Evolutionary conservation across 176 grass and related monocot species (phyloP).

Genomic region (Microstegium vimineum): DNA sequence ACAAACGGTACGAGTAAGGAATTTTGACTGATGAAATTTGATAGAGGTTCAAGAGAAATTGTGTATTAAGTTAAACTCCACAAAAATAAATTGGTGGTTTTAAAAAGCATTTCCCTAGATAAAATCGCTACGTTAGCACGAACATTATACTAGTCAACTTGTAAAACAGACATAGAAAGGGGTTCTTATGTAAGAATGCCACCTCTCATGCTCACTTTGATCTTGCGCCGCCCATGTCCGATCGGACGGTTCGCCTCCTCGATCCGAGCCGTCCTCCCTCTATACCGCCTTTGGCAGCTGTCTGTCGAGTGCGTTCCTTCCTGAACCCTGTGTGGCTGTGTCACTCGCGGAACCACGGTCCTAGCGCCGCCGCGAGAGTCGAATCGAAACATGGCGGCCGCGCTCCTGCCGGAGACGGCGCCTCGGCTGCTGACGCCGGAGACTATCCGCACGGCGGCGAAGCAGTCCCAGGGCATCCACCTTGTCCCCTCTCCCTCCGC

Average conservation of each 20-base stretch:
- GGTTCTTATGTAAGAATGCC: neutral
- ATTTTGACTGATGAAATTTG: too few species aligned
- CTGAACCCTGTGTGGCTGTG: neutral
- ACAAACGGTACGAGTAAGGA: too few species aligned
- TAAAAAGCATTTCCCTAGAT: too few species aligned
- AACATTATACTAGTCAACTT: too few species aligned
- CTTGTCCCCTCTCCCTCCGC: slow-evolving; percentile 67
- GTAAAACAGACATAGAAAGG: too few species aligned
- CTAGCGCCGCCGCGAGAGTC: slow-evolving; percentile 8
- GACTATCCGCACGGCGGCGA: slow-evolving; percentile 68
- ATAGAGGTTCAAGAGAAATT: too few species aligned
- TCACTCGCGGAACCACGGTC: neutral
- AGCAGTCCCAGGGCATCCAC: slow-evolving; percentile 82
- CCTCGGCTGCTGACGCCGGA: slow-evolving; percentile 65
- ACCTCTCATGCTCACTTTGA: neutral
- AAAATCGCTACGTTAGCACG: too few species aligned
- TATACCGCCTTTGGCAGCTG: too few species aligned
- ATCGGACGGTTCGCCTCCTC: neutral
- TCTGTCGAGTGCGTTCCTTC: neutral
- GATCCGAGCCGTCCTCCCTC: neutral
- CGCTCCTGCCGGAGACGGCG: slow-evolving; percentile 52
- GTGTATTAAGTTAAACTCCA: too few species aligned
- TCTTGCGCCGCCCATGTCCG: neutral
- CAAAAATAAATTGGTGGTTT: too few species aligned
- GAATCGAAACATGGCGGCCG: slow-evolving; percentile 60